Base-by-base conservation (phyloP, 768 basidiomycete genomes). In the Suillus occidentalis region DNA sequence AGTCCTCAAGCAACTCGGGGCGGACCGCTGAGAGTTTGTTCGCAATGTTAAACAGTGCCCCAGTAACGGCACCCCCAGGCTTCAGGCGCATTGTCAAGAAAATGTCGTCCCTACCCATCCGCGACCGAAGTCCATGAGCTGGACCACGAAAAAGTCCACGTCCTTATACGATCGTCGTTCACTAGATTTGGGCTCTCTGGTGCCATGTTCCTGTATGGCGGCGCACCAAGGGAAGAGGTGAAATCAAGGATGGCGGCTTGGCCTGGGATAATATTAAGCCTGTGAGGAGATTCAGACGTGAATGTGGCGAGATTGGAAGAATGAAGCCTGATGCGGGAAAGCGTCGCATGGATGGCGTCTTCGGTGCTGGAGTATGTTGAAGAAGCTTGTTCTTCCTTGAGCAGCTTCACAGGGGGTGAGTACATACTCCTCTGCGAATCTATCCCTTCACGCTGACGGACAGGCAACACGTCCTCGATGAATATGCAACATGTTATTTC, bases 121-220 rank as follows among this genome's bases (percentile, higher is more conserved):
- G 36, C 52, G 20, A 58, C 18, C 13, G 61, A 59, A 58, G 42
- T 22, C n/a, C n/a, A n/a, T n/a, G n/a, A n/a, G n/a, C n/a, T n/a
- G n/a, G n/a, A n/a, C n/a, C n/a, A n/a, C n/a, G n/a, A n/a, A n/a
- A n/a, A n/a, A n/a, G n/a, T n/a, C 73, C 87, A 89, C 1, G 87
- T 89, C 28, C 87, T 84, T 50, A 89, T 80, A 53, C 86, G 81
- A 69, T 89, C 87, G 70, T 89, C 87, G 70, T 88, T 88, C 42
- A 87, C 77, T n/a, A 78, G 76, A 18, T 73, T 79, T 0, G 85
- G 85, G 36, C 81, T 77, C n/a, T 67, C 60, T 7, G 79, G 76
- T 1, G 84, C 80, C 85, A 88, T 87, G 69, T 88, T 87, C 45
- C 77, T 78, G 71, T 89, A 88, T 20, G 73, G 68, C 6, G 75